phyloP scores from a whole-genome alignment of 1,284 basidiomycete genomes.

The Hymenochaete sp. region DNA sequence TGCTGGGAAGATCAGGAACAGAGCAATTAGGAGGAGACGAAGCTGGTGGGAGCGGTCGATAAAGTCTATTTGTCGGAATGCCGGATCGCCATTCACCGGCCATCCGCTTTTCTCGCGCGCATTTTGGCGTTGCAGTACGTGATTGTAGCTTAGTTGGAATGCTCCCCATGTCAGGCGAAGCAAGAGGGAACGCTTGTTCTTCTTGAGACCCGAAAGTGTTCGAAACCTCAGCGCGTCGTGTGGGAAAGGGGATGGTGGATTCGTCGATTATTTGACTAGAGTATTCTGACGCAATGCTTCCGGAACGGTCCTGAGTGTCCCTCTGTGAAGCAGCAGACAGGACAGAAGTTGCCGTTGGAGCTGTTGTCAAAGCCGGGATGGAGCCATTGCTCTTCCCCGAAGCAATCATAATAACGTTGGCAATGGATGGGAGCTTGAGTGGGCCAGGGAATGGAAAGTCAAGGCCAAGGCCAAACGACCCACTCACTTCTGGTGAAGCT shows the following conservation, averaged over 20 bases:
- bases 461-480: constrained; percentile 15
- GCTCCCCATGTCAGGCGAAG: too few species aligned
- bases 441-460: constrained; percentile 17
- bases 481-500: constrained; percentile 13
- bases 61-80: not conserved
- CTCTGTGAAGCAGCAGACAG: constrained; percentile 6
- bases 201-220: not conserved
- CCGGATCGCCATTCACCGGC: constrained; percentile 15
- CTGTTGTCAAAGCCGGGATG: constrained; percentile 13
- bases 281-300: not conserved
- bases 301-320: not conserved
- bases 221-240: too few species aligned
- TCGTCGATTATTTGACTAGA: too few species aligned
- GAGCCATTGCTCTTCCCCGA: constrained; percentile 6
- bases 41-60: not conserved
- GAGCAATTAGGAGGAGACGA: not conserved
- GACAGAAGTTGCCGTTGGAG: constrained; percentile 13
- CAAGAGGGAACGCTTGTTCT: too few species aligned
- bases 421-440: constrained; percentile 14
- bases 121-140: not conserved
- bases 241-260: too few species aligned
- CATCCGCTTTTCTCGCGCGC: constrained; percentile 12
- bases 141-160: not conserved
- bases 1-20: not conserved
- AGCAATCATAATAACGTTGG: constrained; percentile 12